Conservation (phyloP, 2,329 filamentous ascomycete genomes). For the Mollisiaceae sp. region DNA sequence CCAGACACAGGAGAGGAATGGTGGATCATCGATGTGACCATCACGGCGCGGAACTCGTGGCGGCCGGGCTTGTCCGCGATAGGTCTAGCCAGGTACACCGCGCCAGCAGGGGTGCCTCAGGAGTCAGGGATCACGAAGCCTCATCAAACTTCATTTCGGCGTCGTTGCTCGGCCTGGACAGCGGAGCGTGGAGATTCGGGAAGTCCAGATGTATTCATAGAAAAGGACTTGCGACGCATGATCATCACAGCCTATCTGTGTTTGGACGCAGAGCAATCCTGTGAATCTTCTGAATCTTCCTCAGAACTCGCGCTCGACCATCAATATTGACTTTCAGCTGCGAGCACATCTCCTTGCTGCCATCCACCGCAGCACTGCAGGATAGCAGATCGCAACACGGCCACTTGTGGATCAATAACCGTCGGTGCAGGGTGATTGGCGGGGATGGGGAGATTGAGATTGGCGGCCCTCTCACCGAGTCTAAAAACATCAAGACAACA, state of each 20-base stretch:
- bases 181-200: too few relatives aligned
- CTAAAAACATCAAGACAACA: background rate
- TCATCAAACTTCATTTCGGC: conserved; percentile 8
- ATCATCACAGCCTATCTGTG: conserved; percentile 14
- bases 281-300: conserved; percentile 4
- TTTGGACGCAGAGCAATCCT: conserved; percentile 9
- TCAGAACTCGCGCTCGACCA: background rate
- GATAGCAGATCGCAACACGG: conserved; percentile 7
- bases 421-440: conserved; percentile 14
- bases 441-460: conserved; percentile 22
- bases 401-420: background rate
- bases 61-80: background rate
- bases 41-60: background rate
- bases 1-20: background rate
- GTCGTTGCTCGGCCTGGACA: too few relatives aligned
- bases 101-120: background rate
- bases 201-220: background rate
- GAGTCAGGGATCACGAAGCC: conserved; percentile 5
- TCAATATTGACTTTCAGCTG: background rate
- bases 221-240: conserved; percentile 10
- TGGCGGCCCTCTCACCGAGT: conserved; percentile 18
- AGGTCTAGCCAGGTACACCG: conserved; percentile 7
- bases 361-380: too few relatives aligned
- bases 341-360: too few relatives aligned
- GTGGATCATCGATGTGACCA: conserved; percentile 1